Conservation (phyloP, 176 grass and related monocot species). For the Aechmea fasciata region DNA sequence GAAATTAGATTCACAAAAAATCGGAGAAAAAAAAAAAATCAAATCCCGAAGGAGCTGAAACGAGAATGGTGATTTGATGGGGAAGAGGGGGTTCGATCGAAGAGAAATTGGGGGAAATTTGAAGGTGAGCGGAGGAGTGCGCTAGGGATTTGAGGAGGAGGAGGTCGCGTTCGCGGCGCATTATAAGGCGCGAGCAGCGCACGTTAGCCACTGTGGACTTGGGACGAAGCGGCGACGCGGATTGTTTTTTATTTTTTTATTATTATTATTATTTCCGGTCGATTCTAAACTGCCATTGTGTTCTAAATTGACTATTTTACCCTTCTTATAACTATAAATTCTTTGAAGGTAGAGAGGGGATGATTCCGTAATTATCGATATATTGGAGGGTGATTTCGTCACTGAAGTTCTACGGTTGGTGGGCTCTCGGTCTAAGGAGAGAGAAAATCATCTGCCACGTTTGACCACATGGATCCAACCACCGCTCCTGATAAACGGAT, state of each 20-base stretch:
- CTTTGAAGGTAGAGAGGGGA: background rate
- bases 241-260: background rate
- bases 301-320: too few relatives aligned
- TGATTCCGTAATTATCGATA: background rate
- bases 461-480: background rate
- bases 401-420: background rate
- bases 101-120: background rate
- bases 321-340: too few relatives aligned
- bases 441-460: background rate
- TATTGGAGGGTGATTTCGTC: background rate
- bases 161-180: background rate
- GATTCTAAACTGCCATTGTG: too few relatives aligned
- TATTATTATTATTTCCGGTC: background rate
- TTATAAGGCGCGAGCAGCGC: background rate
- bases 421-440: background rate
- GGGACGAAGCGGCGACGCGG: background rate
- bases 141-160: background rate
- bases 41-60: background rate
- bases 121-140: background rate
- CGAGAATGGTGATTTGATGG: background rate
- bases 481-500: background rate
- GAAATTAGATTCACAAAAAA: background rate
- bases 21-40: background rate
- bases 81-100: background rate
- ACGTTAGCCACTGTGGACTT: background rate